These are phyloP conservation scores for Aspergillus steynii DNA, from an alignment of 495 filamentous ascomycete genomes.

Conservation along the genomic window DNA sequence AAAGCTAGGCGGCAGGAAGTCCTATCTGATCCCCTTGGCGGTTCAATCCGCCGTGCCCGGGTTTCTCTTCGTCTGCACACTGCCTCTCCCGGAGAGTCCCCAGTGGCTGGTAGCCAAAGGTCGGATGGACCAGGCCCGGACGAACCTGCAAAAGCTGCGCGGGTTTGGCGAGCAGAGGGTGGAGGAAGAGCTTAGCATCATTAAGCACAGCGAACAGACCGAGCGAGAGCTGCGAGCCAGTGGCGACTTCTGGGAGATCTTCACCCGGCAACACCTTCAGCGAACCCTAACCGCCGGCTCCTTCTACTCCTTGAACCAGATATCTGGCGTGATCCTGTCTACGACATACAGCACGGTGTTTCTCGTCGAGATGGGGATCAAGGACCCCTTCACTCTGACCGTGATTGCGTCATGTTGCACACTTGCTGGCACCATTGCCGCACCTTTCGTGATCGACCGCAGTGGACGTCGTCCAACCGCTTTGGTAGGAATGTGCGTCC, in stretches of 20 bases:
- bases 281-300: conserved; percentile 38
- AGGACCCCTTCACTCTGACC: conserved; percentile 33
- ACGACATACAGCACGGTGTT: conserved; percentile 42
- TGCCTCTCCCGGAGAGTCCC: conserved; percentile 57
- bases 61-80: conserved; percentile 28
- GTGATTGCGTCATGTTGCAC: conserved; percentile 42
- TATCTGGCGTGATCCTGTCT: conserved; percentile 41
- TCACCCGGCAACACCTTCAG: conserved; percentile 33
- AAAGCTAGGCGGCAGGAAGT: conserved; percentile 22
- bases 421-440: conserved; percentile 37
- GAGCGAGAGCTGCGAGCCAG: conserved; percentile 27
- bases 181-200: conserved; percentile 34
- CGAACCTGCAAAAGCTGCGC: conserved; percentile 37
- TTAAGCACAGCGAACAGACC: conserved; percentile 30
- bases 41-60: conserved; percentile 36
- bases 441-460: conserved; percentile 39
- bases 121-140: conserved; percentile 30
- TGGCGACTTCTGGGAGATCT: conserved; percentile 40
- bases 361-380: conserved; percentile 32
- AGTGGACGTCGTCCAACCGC: conserved; percentile 39
- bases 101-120: conserved; percentile 63
- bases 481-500: conserved; percentile 31
- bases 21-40: conserved; percentile 37
- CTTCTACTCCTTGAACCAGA: conserved; percentile 42
- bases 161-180: conserved; percentile 32